Base-by-base conservation (phyloP, 116 monocot species). In the Trichopus zeylanicus region DNA sequence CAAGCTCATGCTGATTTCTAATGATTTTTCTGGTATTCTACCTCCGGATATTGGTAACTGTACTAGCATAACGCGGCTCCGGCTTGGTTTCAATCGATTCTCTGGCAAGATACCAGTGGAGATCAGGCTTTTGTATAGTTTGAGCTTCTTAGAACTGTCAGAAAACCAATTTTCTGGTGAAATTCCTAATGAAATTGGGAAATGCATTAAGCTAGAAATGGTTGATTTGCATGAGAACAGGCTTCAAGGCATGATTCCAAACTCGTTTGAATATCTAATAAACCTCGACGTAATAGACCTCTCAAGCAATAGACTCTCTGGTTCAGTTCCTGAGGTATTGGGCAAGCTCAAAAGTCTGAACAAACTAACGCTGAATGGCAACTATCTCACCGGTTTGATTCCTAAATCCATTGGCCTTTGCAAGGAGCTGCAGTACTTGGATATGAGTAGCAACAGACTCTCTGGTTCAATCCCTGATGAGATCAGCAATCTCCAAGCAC, bases 371-470 rank as follows among this genome's bases (percentile, higher is more conserved):
- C 29, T 75, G 23, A 53, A 29, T 32, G 64, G 55, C 26, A 75
- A 76, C 31, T 61, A 53, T 56, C 53, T 70, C 52, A 66, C 55
- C 7, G 70, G 70, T 4, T 56, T 29, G 28, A 70, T 76, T 0
- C 76, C 76, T 0, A 55, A 46, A 20, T 60, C 65, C 3, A 6
- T 76, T 31, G 55, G 29, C 21, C 42, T 23, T 0, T 65, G 70
- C 65, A 54, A 35, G 54, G 32, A 29, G 20, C 59, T 76, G 65
- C 60, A 76, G 19, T 66, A 37, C 0, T n/a, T 76, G 19, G 70
- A 76, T 9, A 26, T 76, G 60, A 70, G 70, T 55, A 61, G 56
- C 61, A 76, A 76, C 48, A 53, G 60, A 27, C 12, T 76, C 31
- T 27, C 76, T 20, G 70, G 70, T 12, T n/a, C 34, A 7, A 57